Evolutionary conservation across 2,329 filamentous ascomycete genomes (phyloP).

Genomic region (Monilinia fructigena): DNA sequence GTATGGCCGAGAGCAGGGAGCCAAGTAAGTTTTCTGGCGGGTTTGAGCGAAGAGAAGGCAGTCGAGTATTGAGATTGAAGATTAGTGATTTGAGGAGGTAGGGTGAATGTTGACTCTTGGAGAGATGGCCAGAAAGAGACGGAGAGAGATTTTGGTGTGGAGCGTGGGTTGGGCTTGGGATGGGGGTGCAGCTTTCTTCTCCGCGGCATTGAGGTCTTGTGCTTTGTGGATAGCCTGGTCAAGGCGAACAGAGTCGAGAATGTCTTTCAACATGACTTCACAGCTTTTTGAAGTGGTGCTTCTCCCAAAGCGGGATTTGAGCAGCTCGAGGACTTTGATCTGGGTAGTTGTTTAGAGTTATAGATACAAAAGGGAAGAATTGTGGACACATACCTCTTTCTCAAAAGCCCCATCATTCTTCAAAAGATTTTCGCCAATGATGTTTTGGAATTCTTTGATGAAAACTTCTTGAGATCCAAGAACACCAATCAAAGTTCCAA

Average conservation of each 20-base stretch:
- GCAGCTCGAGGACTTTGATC: conserved; percentile 76
- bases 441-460: conserved; percentile 87
- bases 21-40: conserved; percentile 85
- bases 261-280: conserved; percentile 96
- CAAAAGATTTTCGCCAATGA: conserved; percentile 79
- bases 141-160: conserved; percentile 84
- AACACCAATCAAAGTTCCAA: conserved; percentile 83
- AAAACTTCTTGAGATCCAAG: conserved; percentile 89
- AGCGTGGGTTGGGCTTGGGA: conserved; percentile 45
- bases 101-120: conserved; percentile 64
- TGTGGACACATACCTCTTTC: conserved; percentile 54
- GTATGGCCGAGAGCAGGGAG: conserved; percentile 78
- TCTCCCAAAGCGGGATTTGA: conserved; percentile 92
- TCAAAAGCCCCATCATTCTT: conserved; percentile 67
- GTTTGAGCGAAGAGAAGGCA: conserved; percentile 77
- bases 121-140: conserved; percentile 93
- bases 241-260: conserved; percentile 76
- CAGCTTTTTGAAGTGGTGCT: conserved; percentile 81
- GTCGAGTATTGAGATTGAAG: conserved; percentile 70
- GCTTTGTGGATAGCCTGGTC: conserved; percentile 64
- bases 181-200: conserved; percentile 38
- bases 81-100: conserved; percentile 57
- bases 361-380: conserved; percentile 11
- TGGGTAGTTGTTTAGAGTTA: conserved; percentile 38
- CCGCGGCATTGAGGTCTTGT: conserved; percentile 42